Conservation (phyloP, 495 filamentous ascomycete genomes). For the Aspergillus sclerotioniger region DNA sequence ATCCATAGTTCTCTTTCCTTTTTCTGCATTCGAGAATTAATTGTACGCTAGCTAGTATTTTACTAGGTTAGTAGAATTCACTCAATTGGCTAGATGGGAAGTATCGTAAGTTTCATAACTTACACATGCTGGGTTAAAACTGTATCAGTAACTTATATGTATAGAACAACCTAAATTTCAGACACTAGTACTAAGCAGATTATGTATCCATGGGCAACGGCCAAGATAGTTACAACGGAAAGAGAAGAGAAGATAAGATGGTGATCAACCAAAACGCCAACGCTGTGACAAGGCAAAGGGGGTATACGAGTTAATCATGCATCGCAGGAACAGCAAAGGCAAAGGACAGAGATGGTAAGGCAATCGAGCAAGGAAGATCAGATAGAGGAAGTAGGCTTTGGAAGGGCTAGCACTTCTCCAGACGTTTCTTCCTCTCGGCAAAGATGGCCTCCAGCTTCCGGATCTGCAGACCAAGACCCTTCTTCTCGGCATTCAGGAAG, state of each 20-base stretch:
- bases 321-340: conserved; percentile 2
- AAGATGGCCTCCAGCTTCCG: conserved; percentile 67
- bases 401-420: conserved; percentile 31
- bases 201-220: neutral
- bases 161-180: neutral
- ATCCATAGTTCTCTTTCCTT: neutral
- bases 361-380: neutral
- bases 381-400: conserved; percentile 3
- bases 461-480: conserved; percentile 56
- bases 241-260: neutral
- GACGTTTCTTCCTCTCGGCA: conserved; percentile 61
- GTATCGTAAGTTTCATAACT: neutral
- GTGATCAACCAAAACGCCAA: conserved; percentile 15
- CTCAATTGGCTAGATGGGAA: no score
- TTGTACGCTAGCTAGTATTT: neutral
- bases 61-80: no score
- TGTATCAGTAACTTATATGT: neutral
- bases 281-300: conserved; percentile 7
- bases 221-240: neutral
- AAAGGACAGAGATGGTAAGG: conserved; percentile 9
- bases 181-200: neutral
- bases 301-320: conserved; percentile 13
- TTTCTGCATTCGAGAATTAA: neutral
- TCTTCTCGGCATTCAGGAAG: conserved; percentile 77
- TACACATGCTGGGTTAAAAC: neutral